These are phyloP conservation scores for Dalbergia cochinchinensis DNA, from an alignment of 306 rosid genomes.

Conservation along the genomic window DNA sequence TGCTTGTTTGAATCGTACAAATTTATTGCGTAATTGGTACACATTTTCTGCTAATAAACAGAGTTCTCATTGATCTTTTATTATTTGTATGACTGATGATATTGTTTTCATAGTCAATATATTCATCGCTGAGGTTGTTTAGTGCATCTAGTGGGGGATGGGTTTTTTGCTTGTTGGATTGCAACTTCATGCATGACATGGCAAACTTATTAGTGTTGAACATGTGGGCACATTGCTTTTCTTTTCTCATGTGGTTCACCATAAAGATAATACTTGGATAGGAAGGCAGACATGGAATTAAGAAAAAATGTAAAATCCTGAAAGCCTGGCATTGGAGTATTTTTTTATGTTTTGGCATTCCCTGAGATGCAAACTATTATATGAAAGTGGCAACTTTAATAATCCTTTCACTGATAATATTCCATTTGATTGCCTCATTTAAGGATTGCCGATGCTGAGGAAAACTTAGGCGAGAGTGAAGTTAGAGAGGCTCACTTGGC, in stretches of 20 bases:
- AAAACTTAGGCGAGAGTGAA: constrained; percentile 98
- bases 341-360: constrained; percentile 27
- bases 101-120: neutral
- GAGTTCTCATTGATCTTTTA: neutral
- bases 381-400: constrained; percentile 4
- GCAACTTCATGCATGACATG: neutral
- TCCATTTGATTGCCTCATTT: constrained; percentile 45
- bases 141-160: neutral
- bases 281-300: neutral
- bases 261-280: neutral
- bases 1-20: constrained; percentile 21
- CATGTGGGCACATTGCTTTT: neutral
- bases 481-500: constrained; percentile 99
- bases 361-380: constrained; percentile 37
- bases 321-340: neutral
- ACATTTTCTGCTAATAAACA: neutral
- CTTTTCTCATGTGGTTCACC: neutral
- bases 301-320: neutral
- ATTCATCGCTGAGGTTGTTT: neutral
- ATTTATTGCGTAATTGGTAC: neutral
- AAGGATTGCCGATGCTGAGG: constrained; percentile 98
- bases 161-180: neutral
- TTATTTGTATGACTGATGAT: neutral
- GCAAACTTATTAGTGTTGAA: neutral
- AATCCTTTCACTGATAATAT: constrained; percentile 17